phyloP scores from a whole-genome alignment of 495 filamentous ascomycete species.

The Opeltia flavorubescens region DNA sequence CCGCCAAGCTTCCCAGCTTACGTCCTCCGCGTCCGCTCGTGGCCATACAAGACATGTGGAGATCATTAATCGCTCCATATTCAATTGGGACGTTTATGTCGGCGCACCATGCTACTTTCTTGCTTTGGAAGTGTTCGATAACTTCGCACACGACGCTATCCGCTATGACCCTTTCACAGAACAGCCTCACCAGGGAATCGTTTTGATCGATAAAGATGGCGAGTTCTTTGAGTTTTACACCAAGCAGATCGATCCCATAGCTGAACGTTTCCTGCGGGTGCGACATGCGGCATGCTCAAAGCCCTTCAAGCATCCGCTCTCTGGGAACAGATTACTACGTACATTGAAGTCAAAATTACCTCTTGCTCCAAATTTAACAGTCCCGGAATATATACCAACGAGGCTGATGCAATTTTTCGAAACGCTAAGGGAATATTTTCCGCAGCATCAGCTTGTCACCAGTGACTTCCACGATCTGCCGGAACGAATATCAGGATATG shows the following conservation, averaged over 20 bases:
- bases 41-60: slow-evolving; percentile 79
- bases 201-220: slow-evolving; percentile 70
- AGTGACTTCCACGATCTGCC: slow-evolving; percentile 83
- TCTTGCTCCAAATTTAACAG: slow-evolving; percentile 55
- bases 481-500: slow-evolving; percentile 65
- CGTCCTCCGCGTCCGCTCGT: slow-evolving; percentile 42
- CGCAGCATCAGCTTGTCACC: slow-evolving; percentile 73
- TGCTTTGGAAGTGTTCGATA: slow-evolving; percentile 95
- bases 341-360: slow-evolving; percentile 47
- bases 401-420: slow-evolving; percentile 94
- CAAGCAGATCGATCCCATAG: slow-evolving; percentile 64
- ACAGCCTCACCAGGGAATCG: slow-evolving; percentile 66
- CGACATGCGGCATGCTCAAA: slow-evolving; percentile 49
- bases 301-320: slow-evolving; percentile 40
- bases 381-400: slow-evolving; percentile 87
- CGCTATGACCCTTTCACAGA: slow-evolving; percentile 71
- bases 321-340: slow-evolving; percentile 37
- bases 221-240: slow-evolving; percentile 92
- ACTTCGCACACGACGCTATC: slow-evolving; percentile 89
- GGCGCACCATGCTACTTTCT: slow-evolving; percentile 92
- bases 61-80: slow-evolving; percentile 88
- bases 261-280: slow-evolving; percentile 65
- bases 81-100: slow-evolving; percentile 79
- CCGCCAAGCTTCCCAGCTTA: slow-evolving; percentile 59
- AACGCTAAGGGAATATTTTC: slow-evolving; percentile 72